These are phyloP conservation scores for Cystobasidium sp. DNA, from an alignment of 1,284 basidiomycete genomes.

Conservation along the genomic window DNA sequence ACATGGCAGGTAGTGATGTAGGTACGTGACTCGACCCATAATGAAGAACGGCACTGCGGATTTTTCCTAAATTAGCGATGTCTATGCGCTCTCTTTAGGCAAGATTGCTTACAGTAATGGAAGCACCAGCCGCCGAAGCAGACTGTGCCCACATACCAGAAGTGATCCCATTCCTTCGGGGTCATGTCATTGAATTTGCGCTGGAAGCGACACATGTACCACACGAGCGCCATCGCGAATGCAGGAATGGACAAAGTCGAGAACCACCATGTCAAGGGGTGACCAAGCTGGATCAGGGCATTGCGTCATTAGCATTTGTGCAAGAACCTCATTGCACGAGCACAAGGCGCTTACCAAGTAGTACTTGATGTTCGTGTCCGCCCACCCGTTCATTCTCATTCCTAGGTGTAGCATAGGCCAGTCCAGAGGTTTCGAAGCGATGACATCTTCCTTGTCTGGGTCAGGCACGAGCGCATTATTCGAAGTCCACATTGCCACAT, in stretches of 20 bases:
- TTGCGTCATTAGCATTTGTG: neutral
- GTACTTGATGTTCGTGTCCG: constrained; percentile 83
- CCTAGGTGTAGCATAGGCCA: constrained; percentile 92
- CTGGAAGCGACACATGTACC: constrained; percentile 83
- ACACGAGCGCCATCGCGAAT: constrained; percentile 63
- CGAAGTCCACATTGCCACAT: constrained; percentile 99
- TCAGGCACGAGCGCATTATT: constrained; percentile 97
- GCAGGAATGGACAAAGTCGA: constrained; percentile 71
- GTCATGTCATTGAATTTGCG: constrained; percentile 89
- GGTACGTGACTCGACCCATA: constrained; percentile 77
- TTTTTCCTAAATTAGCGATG: too few relatives aligned
- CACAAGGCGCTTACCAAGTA: constrained; percentile 22
- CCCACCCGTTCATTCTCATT: constrained; percentile 97
- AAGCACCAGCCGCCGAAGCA: constrained; percentile 89
- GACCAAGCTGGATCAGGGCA: constrained; percentile 78
- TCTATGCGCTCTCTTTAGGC: too few relatives aligned
- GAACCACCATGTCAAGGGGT: constrained; percentile 91
- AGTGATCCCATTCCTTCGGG: constrained; percentile 90
- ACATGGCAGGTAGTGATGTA: constrained; percentile 69
- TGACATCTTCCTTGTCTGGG: constrained; percentile 96
- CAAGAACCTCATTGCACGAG: neutral
- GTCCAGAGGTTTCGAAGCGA: constrained; percentile 87
- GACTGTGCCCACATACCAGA: constrained; percentile 88
- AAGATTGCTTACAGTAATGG: too few relatives aligned
- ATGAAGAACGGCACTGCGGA: constrained; percentile 86